These are phyloP conservation scores for Kodamaea alishanica DNA, from an alignment of 1,139 yeast genomes.

Conservation along the genomic window DNA sequence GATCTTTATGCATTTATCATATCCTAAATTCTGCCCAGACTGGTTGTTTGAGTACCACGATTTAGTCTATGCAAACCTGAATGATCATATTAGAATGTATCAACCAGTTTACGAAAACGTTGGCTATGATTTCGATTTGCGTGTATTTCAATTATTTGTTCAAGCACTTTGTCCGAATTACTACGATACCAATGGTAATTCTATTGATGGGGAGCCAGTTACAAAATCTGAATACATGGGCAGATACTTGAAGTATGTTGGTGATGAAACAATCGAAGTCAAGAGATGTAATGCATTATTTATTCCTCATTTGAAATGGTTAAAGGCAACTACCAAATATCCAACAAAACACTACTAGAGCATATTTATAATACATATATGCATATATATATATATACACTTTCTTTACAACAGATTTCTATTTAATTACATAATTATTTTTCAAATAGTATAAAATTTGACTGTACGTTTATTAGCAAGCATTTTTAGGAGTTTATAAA, in stretches of 20 bases:
- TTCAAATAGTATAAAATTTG: background rate
- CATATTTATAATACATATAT: background rate
- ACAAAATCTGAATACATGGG: constrained; percentile 34
- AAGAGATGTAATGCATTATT: constrained; percentile 35
- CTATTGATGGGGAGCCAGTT: constrained; percentile 25
- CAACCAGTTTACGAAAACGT: constrained; percentile 36
- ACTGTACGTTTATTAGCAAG: constrained; percentile 1
- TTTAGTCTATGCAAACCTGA: constrained; percentile 32
- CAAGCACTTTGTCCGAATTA: constrained; percentile 39
- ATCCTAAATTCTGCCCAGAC: constrained; percentile 57
- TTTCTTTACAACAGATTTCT: background rate
- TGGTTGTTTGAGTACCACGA: constrained; percentile 47
- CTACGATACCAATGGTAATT: constrained; percentile 27
- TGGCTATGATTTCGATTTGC: constrained; percentile 53
- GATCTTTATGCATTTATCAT: constrained; percentile 58
- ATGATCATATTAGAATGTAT: constrained; percentile 47
- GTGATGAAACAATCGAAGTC: constrained; percentile 23
- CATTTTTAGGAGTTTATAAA: background rate
- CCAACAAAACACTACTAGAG: background rate
- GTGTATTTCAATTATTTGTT: constrained; percentile 35
- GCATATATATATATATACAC: background rate
- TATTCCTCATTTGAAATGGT: constrained; percentile 25
- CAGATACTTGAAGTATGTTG: constrained; percentile 27
- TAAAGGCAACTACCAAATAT: constrained; percentile 18
- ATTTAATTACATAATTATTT: background rate